phyloP scores from a whole-genome alignment of 306 rosid genomes.

The Sesbania bispinosa region DNA sequence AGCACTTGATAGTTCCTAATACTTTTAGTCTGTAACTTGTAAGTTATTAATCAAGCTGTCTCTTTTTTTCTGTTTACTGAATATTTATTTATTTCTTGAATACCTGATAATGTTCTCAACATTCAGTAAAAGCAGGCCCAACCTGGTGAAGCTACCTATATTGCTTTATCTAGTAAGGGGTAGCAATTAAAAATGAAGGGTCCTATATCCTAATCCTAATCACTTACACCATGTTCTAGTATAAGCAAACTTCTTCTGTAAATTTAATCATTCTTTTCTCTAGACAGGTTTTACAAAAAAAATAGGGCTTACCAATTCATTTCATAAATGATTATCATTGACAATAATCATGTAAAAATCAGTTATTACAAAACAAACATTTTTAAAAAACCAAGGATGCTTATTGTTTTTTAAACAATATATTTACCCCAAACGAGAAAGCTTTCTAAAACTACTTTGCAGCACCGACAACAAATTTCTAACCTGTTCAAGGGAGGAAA shows the following conservation, averaged over 20 bases:
- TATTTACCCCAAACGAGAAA: conserved; percentile 11
- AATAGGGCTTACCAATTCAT: not conserved
- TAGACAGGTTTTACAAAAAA: conserved; percentile 5
- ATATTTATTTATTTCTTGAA: not conserved
- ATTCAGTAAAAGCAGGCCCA: not conserved
- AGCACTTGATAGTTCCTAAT: not conserved
- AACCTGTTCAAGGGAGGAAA: conserved; percentile 83
- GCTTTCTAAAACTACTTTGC: not conserved
- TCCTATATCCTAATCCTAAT: not conserved
- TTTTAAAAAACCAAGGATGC: not conserved
- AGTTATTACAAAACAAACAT: not conserved
- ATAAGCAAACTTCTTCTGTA: not conserved
- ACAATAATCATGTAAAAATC: not conserved
- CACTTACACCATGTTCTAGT: not conserved
- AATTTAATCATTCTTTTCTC: not conserved
- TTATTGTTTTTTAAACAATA: not conserved
- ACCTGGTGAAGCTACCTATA: not conserved
- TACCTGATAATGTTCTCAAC: not conserved
- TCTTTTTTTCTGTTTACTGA: not conserved
- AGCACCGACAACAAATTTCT: conserved; percentile 19
- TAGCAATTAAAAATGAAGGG: not conserved
- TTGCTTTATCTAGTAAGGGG: not conserved
- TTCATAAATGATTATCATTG: not conserved
- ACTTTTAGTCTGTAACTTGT: not conserved
- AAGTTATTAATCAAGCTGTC: not conserved